A percentile compares a stretch with the other conserved stretches of the same genome.
Conservation (phyloP, 441 rosid genomes). For the Cnidoscolus chayamansa region DNA sequence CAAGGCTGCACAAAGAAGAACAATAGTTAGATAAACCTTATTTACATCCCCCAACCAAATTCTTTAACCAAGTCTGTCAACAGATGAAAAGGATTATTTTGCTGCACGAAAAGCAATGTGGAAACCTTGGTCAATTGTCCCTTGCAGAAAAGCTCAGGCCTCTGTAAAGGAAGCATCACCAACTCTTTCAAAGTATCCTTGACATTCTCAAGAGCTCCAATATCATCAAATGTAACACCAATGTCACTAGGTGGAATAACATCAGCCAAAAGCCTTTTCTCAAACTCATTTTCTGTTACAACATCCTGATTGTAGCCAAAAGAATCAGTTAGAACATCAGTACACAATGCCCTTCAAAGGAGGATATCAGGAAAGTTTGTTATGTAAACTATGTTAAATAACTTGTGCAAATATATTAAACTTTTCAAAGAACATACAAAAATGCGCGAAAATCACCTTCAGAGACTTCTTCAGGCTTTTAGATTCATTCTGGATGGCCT, state of each 20-base stretch:
- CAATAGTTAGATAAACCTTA: slow-evolving; percentile 10
- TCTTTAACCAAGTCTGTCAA: background rate
- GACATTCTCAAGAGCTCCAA: slow-evolving; percentile 92
- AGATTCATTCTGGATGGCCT: slow-evolving; percentile 68
- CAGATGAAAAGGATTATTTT: slow-evolving; percentile 7
- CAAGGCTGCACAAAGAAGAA: slow-evolving; percentile 58
- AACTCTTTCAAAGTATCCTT: slow-evolving; percentile 91
- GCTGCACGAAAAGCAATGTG: slow-evolving; percentile 8
- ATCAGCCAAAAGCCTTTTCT: slow-evolving; percentile 84
- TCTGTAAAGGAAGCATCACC: slow-evolving; percentile 91
- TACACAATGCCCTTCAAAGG: background rate
- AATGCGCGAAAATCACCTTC: slow-evolving; percentile 47
- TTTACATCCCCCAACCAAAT: background rate
- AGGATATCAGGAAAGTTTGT: background rate
- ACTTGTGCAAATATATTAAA: background rate
- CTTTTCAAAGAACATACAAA: background rate
- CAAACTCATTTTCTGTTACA: slow-evolving; percentile 90
- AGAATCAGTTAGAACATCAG: slow-evolving; percentile 14
- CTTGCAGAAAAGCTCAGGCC: slow-evolving; percentile 94
- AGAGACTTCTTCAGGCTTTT: slow-evolving; percentile 79
- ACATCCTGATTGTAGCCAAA: slow-evolving; percentile 60
- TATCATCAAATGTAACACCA: slow-evolving; percentile 87
- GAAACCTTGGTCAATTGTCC: slow-evolving; percentile 85
- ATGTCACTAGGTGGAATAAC: slow-evolving; percentile 91
- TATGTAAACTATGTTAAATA: background rate